Base-by-base conservation (phyloP, 352 stramenopile genomes). In the Aphanomyces cochlioides region DNA sequence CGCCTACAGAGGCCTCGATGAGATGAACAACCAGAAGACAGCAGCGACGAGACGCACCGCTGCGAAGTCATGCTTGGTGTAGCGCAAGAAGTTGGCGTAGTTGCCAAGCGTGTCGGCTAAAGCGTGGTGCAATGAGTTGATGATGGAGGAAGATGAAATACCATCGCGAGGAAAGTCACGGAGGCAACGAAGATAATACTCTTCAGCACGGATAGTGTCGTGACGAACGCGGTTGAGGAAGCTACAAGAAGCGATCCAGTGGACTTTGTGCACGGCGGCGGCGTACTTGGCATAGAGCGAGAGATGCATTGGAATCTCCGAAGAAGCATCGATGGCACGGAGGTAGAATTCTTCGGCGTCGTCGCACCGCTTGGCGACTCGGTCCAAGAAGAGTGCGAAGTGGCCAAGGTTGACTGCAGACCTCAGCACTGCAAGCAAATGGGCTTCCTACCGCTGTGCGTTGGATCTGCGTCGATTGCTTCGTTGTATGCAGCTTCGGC, bases 291-390 rank as follows among this genome's bases (percentile, higher is more conserved):
- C 59, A 34, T 67, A 67, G 38, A 57, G 28, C n/a, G 59, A 67
- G n/a, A 67, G 59, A n/a, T 36, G 15, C 40, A 37, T 28, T 6
- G 59, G 41, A 45, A 57, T 50, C 10, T 48, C 43, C 3, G 59
- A 37, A 1, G 59, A 15, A 7, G 41, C 59, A 34, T 67, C 59
- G 39, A 67, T 40, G 7, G 59, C 59, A 39, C 59, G 59, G 17
- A 67, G 41, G n/a, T 67, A 67, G 28, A 40, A 56, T 40, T 67
- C 59, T 15, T 67, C 59, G 19, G 59, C 59, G 39, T 67, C 59
- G 41, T 67, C 59, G 12, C 17, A 10, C 7, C 59, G 59, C 3
- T 50, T n/a, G 4, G 7, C 17, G 43, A 67, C 21, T n/a, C 56
- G 41, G 41, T 67, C 59, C 10, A 67, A 34, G 43, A 67, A 67